Evolutionary conservation across 116 monocot genomes (phyloP), one percentile per base, ranked within the genome.

Genomic region (Trichopus zeylanicus): DNA sequence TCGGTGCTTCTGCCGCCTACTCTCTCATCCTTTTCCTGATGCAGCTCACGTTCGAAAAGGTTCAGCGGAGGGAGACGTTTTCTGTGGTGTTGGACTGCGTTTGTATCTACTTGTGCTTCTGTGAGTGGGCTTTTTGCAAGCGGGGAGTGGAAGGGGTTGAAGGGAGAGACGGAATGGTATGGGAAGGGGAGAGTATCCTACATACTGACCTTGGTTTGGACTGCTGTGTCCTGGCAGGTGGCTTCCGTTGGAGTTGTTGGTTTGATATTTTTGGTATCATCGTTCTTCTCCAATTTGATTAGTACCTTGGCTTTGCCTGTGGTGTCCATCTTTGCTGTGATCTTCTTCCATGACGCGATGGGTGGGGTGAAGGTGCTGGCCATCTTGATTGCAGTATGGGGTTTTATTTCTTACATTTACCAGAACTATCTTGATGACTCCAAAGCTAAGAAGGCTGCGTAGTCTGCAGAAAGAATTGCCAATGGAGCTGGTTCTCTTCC

Each of bases 181-280:
- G 51, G 29, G 56, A 71, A 51, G 29, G 85, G 85, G 7, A 62
- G 31, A 25, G 68, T 70, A 5, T 68, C 70, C 4, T 85, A 80
- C 64, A 67, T 67, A 31, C 70, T 77, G 80, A 74, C 61, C n/a
- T 57, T 85, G 55, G 77, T 62, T 16, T 62, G 80, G 80, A 75
- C 70, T 16, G 76, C 80, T 10, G 60, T 77, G 13, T 38, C 73
- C 15, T 85, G 85, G 80, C 85, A 85, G 61, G 61, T 74, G 5
- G 56, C 77, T 25, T 64, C 69, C 22, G 72, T 85, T 22, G 85
- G 85, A 12, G 53, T 85, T 3, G 65, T 80, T 22, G 85, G 85
- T 16, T 46, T 85, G 32, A 61, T 67, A 1, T 73, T 73, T 56
- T 24, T 51, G 33, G 67, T 55, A 7, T 67, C 66, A 15, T 81